A percentile compares a stretch with the other conserved stretches of the same genome.
Conservation (phyloP, 306 rosid species). For the Dryas drummondii region DNA sequence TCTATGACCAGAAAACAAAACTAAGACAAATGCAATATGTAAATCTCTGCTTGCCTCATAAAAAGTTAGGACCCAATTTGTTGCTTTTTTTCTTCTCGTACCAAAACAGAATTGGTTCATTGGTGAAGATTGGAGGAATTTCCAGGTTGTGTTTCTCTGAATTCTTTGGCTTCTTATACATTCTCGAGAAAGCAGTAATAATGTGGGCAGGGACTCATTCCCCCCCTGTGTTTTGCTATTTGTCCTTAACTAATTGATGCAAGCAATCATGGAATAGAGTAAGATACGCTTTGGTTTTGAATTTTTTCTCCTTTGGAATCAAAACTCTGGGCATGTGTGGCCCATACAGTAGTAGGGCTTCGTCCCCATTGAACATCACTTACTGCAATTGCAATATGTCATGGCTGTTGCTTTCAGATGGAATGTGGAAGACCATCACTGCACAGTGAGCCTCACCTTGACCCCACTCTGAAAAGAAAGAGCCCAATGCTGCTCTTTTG, state of each 20-base stretch:
- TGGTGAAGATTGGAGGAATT: constrained; percentile 37
- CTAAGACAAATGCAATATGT: too few species aligned
- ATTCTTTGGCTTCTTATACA: constrained; percentile 49
- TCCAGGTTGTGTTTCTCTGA: constrained; percentile 35
- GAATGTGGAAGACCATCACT: not conserved
- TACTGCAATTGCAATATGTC: not conserved
- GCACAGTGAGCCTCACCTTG: constrained; percentile 13
- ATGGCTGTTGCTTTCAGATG: constrained; percentile 16
- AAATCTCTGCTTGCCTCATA: too few species aligned
- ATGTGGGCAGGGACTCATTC: constrained; percentile 34
- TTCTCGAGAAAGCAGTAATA: constrained; percentile 45
- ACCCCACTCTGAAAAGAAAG: constrained; percentile 16
- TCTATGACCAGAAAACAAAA: not conserved
- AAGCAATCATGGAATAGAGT: constrained; percentile 20
- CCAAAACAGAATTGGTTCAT: constrained; percentile 39
- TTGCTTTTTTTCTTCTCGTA: constrained; percentile 38
- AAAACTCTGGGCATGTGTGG: not conserved
- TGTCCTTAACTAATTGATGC: constrained; percentile 45
- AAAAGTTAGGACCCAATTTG: not conserved
- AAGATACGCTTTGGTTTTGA: not conserved
- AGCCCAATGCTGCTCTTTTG: not conserved
- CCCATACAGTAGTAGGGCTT: not conserved
- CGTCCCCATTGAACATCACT: not conserved
- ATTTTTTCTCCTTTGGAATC: not conserved
- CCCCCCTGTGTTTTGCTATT: constrained; percentile 54